Evolutionary conservation across 2,329 filamentous ascomycete genomes (phyloP).

Genomic region (Dactylellina drechsleri): DNA sequence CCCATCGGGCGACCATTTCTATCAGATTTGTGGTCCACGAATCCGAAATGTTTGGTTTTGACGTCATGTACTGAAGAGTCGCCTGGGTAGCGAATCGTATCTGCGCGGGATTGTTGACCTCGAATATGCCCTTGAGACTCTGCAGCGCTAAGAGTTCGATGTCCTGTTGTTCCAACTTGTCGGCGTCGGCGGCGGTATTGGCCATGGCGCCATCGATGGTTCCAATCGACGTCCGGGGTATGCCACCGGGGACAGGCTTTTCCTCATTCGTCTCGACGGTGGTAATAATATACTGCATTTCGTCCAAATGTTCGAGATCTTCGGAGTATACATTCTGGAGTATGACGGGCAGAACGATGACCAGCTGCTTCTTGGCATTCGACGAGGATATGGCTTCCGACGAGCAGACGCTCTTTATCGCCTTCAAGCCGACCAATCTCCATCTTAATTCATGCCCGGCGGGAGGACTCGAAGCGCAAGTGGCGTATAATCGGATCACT

Average conservation of each 20-base stretch:
- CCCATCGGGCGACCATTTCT: conserved; percentile 82
- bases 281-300: conserved; percentile 70
- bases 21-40: conserved; percentile 84
- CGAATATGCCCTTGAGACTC: conserved; percentile 86
- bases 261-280: conserved; percentile 64
- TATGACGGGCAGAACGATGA: conserved; percentile 82
- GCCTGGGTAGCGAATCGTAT: conserved; percentile 79
- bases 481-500: conserved; percentile 80
- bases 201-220: conserved; percentile 76
- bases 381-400: conserved; percentile 82
- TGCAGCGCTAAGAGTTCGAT: conserved; percentile 84
- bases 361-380: conserved; percentile 79
- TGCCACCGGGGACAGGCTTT: conserved; percentile 61
- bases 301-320: conserved; percentile 74
- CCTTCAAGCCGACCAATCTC: conserved; percentile 77
- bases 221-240: conserved; percentile 75
- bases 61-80: conserved; percentile 78
- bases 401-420: conserved; percentile 71
- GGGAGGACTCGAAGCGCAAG: conserved; percentile 69
- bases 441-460: conserved; percentile 81
- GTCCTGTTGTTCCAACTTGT: conserved; percentile 88
- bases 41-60: conserved; percentile 68
- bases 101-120: conserved; percentile 82
- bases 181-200: conserved; percentile 84
- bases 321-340: conserved; percentile 86